Conservation (phyloP, 768 basidiomycete species). For the Xerocomellus chrysenteron region DNA sequence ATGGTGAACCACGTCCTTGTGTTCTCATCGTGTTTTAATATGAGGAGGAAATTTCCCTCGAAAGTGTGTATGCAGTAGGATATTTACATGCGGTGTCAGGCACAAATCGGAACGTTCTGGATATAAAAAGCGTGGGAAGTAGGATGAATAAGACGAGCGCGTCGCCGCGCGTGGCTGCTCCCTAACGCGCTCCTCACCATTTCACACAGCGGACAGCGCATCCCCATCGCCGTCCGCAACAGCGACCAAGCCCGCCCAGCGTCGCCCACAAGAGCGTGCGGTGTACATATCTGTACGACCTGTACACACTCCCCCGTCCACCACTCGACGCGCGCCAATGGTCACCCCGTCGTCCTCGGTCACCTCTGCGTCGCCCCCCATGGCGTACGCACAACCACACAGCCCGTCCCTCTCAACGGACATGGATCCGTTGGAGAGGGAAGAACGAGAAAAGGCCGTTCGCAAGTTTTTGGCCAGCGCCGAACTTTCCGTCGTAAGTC, state of each 20-base stretch:
- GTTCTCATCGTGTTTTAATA: constrained; percentile 15
- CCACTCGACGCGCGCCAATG: constrained; percentile 47
- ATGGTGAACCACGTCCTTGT: constrained; percentile 2
- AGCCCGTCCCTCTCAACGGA: constrained; percentile 42
- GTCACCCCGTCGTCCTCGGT: constrained; percentile 79
- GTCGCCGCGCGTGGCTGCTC: constrained; percentile 37
- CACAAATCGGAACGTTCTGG: constrained; percentile 24
- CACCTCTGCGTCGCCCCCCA: constrained; percentile 79
- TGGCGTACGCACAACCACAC: constrained; percentile 55
- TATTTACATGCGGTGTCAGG: constrained; percentile 18
- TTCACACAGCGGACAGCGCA: constrained; percentile 39
- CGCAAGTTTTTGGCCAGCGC: constrained; percentile 78
- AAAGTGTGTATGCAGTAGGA: constrained; percentile 11
- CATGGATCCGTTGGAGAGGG: constrained; percentile 45
- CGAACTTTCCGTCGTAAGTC: constrained; percentile 75
- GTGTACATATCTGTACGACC: constrained; percentile 16
- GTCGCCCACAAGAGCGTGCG: constrained; percentile 8
- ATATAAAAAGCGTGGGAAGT: constrained; percentile 32
- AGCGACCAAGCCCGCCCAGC: constrained; percentile 24
- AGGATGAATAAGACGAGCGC: constrained; percentile 38
- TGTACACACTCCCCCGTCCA: constrained; percentile 15
- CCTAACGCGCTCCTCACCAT: constrained; percentile 39
- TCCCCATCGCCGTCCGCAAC: constrained; percentile 31
- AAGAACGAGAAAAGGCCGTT: constrained; percentile 64
- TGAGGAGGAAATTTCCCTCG: constrained; percentile 1